Evolutionary conservation across 2,329 filamentous ascomycete species (phyloP).

Genomic region (Fusarium sp.): DNA sequence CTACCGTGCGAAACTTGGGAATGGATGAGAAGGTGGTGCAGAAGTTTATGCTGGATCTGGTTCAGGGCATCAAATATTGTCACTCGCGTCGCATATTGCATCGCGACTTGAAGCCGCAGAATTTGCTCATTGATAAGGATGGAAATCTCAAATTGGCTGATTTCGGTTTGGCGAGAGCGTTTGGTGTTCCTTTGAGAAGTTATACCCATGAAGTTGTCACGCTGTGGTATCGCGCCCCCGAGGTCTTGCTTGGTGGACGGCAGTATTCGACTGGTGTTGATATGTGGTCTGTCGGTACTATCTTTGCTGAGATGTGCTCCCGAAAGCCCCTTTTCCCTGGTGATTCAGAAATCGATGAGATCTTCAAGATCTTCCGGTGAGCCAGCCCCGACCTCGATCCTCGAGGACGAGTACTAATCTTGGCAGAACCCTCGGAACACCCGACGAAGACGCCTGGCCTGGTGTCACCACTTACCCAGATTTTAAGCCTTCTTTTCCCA

Average conservation of each 20-base stretch:
- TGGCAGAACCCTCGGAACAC: constrained; percentile 78
- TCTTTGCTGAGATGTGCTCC: constrained; percentile 97
- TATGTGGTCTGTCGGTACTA: constrained; percentile 95
- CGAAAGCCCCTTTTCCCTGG: constrained; percentile 91
- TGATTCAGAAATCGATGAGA: constrained; percentile 70
- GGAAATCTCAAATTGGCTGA: constrained; percentile 91
- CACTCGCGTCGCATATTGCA: constrained; percentile 88
- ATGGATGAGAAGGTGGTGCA: constrained; percentile 83
- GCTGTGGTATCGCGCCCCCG: constrained; percentile 89
- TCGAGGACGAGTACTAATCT: background rate
- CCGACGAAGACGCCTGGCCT: constrained; percentile 83
- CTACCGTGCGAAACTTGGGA: constrained; percentile 64
- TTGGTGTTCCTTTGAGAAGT: constrained; percentile 87
- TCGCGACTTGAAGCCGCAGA: constrained; percentile 90
- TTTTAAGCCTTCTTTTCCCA: constrained; percentile 91
- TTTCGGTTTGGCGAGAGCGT: constrained; percentile 88
- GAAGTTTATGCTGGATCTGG: constrained; percentile 90
- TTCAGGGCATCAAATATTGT: constrained; percentile 85
- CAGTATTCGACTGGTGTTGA: constrained; percentile 95
- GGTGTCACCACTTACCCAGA: constrained; percentile 92
- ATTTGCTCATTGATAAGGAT: constrained; percentile 83
- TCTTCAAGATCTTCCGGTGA: constrained; percentile 73
- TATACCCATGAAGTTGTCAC: constrained; percentile 97
- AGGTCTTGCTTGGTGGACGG: constrained; percentile 87
- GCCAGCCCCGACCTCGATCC: constrained; percentile 22